These are phyloP conservation scores for Backusella parvicylindrica DNA, from an alignment of 192 early-diverging fungal genomes.

Conservation along the genomic window DNA sequence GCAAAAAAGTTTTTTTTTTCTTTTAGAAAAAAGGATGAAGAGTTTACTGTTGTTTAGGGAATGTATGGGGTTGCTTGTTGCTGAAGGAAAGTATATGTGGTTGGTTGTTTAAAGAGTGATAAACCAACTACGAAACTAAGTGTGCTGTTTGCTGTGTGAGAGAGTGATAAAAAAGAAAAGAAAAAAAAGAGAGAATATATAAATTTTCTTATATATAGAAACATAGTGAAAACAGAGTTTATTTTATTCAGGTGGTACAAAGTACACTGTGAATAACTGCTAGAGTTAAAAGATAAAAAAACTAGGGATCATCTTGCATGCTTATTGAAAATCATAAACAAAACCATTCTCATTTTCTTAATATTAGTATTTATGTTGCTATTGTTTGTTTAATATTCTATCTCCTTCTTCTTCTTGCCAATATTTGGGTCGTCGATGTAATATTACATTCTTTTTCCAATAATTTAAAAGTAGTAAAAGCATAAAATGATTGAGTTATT, in stretches of 20 bases:
- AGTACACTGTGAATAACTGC: slow-evolving; percentile 6
- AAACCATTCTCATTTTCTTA: neutral
- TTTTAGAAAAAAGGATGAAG: neutral
- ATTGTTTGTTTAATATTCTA: neutral
- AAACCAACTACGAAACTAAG: slow-evolving; percentile 2
- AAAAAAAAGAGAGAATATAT: neutral
- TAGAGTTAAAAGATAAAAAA: neutral
- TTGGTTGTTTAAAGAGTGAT: slow-evolving; percentile 17
- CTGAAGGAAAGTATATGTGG: slow-evolving; percentile 4
- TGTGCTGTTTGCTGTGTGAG: slow-evolving; percentile 2
- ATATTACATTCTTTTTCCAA: neutral
- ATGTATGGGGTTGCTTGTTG: slow-evolving; percentile 4
- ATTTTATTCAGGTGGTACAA: slow-evolving; percentile 9
- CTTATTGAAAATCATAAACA: slow-evolving; percentile 1
- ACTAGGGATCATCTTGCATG: neutral
- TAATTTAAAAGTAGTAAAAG: neutral
- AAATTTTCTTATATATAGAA: neutral
- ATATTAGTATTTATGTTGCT: neutral
- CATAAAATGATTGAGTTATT: neutral
- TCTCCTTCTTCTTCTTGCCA: neutral
- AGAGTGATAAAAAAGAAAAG: neutral
- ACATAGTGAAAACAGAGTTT: slow-evolving; percentile 7
- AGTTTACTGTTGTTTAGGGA: slow-evolving; percentile 5
- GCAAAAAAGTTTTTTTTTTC: neutral
- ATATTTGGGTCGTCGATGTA: neutral